phyloP scores from a whole-genome alignment of 139 green algal genomes.

The Volvox reticuliferus region DNA sequence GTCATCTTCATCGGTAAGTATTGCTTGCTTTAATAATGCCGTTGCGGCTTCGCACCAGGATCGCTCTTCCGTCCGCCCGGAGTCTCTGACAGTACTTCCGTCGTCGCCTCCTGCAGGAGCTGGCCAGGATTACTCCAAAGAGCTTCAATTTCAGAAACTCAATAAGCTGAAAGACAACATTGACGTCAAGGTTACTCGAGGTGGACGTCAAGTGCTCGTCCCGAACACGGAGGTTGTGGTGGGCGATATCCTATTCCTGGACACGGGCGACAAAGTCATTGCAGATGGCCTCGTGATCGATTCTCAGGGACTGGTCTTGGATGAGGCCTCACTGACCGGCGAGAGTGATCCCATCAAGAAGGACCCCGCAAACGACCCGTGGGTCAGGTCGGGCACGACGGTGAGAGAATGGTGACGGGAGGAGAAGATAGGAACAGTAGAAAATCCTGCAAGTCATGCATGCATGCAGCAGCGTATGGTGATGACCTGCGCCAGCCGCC shows the following conservation, averaged over 20 bases:
- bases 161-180: conserved; percentile 92
- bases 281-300: conserved; percentile 13
- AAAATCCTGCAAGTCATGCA: no score
- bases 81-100: no score
- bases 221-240: conserved; percentile 72
- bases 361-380: conserved; percentile 71
- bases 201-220: conserved; percentile 58
- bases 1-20: conserved; percentile 86
- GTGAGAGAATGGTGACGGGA: conserved; percentile 63
- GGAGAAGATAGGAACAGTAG: no score
- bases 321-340: conserved; percentile 94
- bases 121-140: conserved; percentile 95
- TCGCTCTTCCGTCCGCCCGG: no score
- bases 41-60: no score
- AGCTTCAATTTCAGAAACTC: conserved; percentile 93
- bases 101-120: conserved; percentile 53
- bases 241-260: conserved; percentile 90
- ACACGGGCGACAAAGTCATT: conserved; percentile 88
- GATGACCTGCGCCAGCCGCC: no score
- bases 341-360: conserved; percentile 93
- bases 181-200: conserved; percentile 83
- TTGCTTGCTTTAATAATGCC: no score
- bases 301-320: conserved; percentile 64
- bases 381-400: conserved; percentile 86
- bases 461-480: no score